Conservation (phyloP, 2,329 filamentous ascomycete genomes). For the Colletotrichum cereale region DNA sequence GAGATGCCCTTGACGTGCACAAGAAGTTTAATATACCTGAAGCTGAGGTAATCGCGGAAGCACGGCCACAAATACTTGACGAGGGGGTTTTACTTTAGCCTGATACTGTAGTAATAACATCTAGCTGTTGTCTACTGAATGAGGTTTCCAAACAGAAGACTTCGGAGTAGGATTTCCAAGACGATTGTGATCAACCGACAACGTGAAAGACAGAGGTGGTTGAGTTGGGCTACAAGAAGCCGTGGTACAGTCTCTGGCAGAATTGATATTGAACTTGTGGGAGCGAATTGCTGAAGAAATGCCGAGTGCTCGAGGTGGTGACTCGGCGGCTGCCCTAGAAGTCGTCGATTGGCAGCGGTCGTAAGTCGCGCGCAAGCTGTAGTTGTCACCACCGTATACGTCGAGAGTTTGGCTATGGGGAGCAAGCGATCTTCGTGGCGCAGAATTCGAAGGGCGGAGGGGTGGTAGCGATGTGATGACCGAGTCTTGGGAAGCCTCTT, state of each 20-base stretch:
- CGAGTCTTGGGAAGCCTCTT: not conserved
- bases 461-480: conserved; percentile 2
- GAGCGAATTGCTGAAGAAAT: not conserved
- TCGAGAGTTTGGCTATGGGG: not conserved
- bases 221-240: not conserved
- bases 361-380: not conserved
- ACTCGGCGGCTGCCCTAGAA: not conserved
- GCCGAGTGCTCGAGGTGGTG: not conserved
- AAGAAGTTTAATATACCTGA: no score
- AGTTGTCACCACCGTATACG: not conserved
- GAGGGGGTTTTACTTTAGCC: no score
- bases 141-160: not conserved
- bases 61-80: no score
- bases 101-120: no score
- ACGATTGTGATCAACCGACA: not conserved
- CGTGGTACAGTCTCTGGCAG: not conserved
- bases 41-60: no score
- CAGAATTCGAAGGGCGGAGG: not conserved
- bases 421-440: not conserved
- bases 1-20: no score
- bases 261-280: not conserved
- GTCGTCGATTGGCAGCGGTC: not conserved
- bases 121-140: no score
- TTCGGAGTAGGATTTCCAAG: not conserved
- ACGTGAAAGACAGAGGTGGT: not conserved